Base-by-base conservation (phyloP, 768 basidiomycete genomes). In the Floccularia luteovirens region DNA sequence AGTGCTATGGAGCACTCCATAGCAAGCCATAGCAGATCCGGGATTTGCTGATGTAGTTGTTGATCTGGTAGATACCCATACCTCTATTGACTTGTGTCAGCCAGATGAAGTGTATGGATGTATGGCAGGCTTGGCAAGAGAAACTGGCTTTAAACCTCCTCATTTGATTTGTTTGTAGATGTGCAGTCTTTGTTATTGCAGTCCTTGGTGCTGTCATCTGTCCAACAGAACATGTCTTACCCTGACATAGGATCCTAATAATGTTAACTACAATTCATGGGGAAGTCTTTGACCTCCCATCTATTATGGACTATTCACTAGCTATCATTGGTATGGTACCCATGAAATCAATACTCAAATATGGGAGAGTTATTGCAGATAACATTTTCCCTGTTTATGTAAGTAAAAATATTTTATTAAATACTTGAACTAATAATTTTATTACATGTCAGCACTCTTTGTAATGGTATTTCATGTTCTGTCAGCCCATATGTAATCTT, bases 121-220 rank as follows among this genome's bases (percentile, higher is more conserved):
- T 99, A 17, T 78, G 86, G 19, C 91, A 97, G 59, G 96, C 96
- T 1, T 99, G 96, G 96, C 69, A 93, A 43, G 96, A 98, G 63
- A 98, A 99, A 61, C 69, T 97, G 1, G 89, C 90, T 2, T 75
- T 97, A 54, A 97, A 98, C 60, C 61, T 99, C 43, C 67, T 99
- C 62, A 98, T 99, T 51, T 97, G 93, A 93, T 79, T 96, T 53
- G 68, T 88, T 23, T 97, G 92, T 47, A 82, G 60, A n/a, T 79
- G 78, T 50, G 82, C 90, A 1, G 72, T 92, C 34, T 98, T 99
- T 59, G 85, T 99, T 52, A 92, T 98, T 53, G 90, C 88, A 8
- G 59, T 93, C 19, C 69, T 98, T 21, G 90, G 90, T 8, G 58
- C 73, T 39, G 60, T 99, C 43, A 96, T 99, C 59, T 99, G 96